Evolutionary conservation across 2,329 filamentous ascomycete species (phyloP), one percentile per base, ranked within the genome.

Genomic region (Thelonectria olida): DNA sequence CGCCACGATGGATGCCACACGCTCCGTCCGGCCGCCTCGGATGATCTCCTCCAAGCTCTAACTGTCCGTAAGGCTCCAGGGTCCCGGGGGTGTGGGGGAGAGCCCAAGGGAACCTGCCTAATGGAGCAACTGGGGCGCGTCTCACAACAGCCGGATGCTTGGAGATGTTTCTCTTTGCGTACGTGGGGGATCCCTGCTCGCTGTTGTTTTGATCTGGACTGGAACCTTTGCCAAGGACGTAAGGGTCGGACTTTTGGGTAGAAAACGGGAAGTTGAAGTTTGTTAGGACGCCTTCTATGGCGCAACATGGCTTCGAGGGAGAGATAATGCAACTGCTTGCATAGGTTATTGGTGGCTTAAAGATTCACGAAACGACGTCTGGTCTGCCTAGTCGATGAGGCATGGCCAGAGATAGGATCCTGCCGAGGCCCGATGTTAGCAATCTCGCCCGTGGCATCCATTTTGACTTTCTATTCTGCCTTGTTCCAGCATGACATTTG

Each of bases 71-170:
- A 47, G 34, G 23, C 47, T 25, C 42, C n/a, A 25, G 55, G 39
- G 39, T 13, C 41, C 25, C n/a, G n/a, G n/a, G 36, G 41, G 56
- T 54, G 56, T 50, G 55, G 55, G 45, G 50, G 50, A 38, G 47
- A 31, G 38, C 2, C 17, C 48, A 51, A 51, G 36, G 50, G 25
- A 60, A 60, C 57, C 51, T 60, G 57, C 57, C 57, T 60, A 60
- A 60, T 50, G 5, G 20, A 59, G 56, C 36, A 42, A 38, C n/a
- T 50, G 39, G 47, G 38, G 47, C 48, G 36, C 44, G n/a, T n/a
- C n/a, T n/a, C n/a, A n/a, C n/a, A n/a, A n/a, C n/a, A n/a, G n/a
- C n/a, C n/a, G n/a, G n/a, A n/a, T 54, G 27, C 31, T n/a, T 25
- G 31, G 57, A 28, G 36, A 53, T 42, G 38, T 19, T 34, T 13